These are phyloP conservation scores for Sporothrix pallida DNA, from an alignment of 2,329 filamentous ascomycete species.

Conservation along the genomic window DNA sequence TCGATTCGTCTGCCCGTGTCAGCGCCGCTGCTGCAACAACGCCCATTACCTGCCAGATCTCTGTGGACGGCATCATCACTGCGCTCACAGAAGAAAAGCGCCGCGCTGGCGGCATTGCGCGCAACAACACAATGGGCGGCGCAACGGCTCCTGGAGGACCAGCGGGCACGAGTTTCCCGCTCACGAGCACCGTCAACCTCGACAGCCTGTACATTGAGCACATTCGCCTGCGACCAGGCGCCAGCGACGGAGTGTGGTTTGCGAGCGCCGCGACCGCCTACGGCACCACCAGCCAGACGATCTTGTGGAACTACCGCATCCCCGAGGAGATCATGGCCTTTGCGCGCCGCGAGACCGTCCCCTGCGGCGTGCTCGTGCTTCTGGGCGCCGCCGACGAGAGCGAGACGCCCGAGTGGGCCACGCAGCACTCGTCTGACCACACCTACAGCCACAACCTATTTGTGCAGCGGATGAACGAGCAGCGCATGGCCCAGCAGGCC, in stretches of 20 bases:
- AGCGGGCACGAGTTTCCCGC: conserved; percentile 16
- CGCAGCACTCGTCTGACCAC: conserved; percentile 47
- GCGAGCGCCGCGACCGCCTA: conserved; percentile 62
- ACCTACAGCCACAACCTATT: conserved; percentile 48
- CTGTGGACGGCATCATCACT: conserved; percentile 53
- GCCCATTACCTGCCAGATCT: conserved; percentile 57
- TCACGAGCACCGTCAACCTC: conserved; percentile 41
- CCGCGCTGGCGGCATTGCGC: conserved; percentile 29
- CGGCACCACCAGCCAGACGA: conserved; percentile 58
- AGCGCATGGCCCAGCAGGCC: conserved; percentile 49
- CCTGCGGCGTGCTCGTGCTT: conserved; percentile 65
- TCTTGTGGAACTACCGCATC: conserved; percentile 66
- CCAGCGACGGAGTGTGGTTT: conserved; percentile 60
- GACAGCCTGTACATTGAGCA: conserved; percentile 56
- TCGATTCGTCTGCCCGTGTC: conserved; percentile 45
- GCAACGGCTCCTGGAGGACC: background rate
- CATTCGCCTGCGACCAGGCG: conserved; percentile 46
- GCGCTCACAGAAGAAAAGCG: conserved; percentile 51
- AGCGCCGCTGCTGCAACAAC: conserved; percentile 40
- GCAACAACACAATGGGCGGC: conserved; percentile 36
- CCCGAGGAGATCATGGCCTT: conserved; percentile 59
- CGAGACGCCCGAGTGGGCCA: conserved; percentile 62
- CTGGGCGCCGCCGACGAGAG: conserved; percentile 56
- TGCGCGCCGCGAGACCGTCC: conserved; percentile 58
- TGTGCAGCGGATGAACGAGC: conserved; percentile 49